phyloP scores from a whole-genome alignment of 148 eudicot species.

The Rheum nobile region DNA sequence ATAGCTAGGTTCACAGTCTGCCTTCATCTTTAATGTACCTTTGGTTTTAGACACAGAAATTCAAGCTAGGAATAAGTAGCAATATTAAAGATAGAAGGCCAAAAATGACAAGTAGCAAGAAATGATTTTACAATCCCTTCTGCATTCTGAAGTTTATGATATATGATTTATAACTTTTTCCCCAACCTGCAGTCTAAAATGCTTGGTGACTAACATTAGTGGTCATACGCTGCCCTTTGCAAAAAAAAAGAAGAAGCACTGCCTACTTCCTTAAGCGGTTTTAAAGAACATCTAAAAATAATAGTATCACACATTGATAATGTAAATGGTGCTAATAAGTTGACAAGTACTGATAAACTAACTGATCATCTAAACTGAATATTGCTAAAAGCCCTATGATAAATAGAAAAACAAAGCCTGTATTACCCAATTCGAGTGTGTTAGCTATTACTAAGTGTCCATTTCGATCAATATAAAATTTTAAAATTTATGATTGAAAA shows the following conservation, averaged over 20 bases:
- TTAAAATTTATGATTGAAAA: too few species aligned
- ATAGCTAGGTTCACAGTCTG: background rate
- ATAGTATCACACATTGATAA: background rate
- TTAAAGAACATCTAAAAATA: background rate
- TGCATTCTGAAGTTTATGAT: background rate
- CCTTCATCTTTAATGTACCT: background rate
- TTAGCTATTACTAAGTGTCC: background rate
- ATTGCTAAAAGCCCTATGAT: background rate
- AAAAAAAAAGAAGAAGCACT: background rate
- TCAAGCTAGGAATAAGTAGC: background rate
- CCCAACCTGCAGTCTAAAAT: background rate
- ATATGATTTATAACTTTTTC: background rate
- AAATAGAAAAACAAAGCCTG: background rate
- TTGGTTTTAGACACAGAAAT: background rate
- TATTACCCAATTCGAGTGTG: background rate
- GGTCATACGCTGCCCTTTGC: background rate
- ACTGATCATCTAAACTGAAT: background rate
- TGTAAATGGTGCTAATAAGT: too few species aligned
- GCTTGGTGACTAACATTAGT: background rate
- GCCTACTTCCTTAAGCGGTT: background rate
- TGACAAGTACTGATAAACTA: too few species aligned
- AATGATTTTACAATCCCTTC: too few species aligned
- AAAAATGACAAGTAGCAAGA: background rate
- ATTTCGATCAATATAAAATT: too few species aligned
- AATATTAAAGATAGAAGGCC: background rate